Base-by-base conservation (phyloP, 331 rosid species). In the Spiraea crenata region DNA sequence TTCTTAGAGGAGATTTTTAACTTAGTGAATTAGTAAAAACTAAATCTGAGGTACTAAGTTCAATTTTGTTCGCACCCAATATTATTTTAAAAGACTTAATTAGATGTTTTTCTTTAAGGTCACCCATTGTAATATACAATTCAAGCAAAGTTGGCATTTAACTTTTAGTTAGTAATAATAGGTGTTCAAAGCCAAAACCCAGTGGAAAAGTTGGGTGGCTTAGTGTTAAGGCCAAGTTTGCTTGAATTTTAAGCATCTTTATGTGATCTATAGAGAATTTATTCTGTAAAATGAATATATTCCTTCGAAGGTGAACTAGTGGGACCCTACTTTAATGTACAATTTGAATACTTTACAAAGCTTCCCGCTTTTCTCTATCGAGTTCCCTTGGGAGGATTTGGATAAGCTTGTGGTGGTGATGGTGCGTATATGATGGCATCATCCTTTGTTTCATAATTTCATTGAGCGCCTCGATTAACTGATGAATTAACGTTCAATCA, bases 211-310 rank as follows among this genome's bases (percentile, higher is more conserved):
- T 81, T 63, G 85, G 95, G 76, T 82, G 76, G 84, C 87, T 86
- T 85, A 77, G 90, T 80, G 74, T 81, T 84, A 85, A 83, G 90
- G 96, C 69, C 80, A 81, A 79, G 89, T 83, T 88, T 88, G 98
- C 98, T 88, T 92, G 90, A 90, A 87, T 58, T 86, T 92, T 80
- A 92, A 92, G 98, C 98, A 88, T 90, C 90, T 84, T 88, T 88
- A 80, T 88, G 86, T 84, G 87, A 72, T 85, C 79, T 69, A 41
- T 73, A 54, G 74, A 44, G 85, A 85, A 86, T 90, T 25, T 85
- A 90, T 92, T 92, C 96, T 78, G 62, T 73, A 74, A 81, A 74
- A 82, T 85, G 98, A 92, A 92, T 88, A 90, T 92, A 92, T 92
- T 88, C 97, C 84, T 50, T 57, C 45, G 71, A 75, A 76, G 74